Evolutionary conservation across 2,329 filamentous ascomycete genomes (phyloP).

Genomic region (Aspergillus viridinutans): DNA sequence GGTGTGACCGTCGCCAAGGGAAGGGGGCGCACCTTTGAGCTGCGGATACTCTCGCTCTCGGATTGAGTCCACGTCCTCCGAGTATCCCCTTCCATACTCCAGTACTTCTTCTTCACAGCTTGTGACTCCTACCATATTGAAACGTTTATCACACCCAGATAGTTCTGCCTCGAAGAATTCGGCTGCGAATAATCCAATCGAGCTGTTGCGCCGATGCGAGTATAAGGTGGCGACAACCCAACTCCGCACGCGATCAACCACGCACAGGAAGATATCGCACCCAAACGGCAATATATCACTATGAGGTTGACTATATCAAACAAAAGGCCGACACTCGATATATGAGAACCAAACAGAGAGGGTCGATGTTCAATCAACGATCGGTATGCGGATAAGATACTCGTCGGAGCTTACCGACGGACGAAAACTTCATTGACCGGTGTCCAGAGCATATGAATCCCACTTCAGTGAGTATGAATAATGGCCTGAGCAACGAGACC

Average conservation of each 20-base stretch:
- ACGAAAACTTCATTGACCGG: background rate
- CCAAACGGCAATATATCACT: background rate
- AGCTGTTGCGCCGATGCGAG: background rate
- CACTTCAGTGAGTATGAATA: background rate
- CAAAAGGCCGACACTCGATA: background rate
- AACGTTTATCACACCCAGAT: background rate
- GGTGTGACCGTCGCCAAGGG: background rate
- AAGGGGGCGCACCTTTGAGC: conserved; percentile 30
- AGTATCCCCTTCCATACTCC: conserved; percentile 32
- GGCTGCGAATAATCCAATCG: background rate
- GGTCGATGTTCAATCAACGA: background rate
- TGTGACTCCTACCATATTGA: conserved; percentile 1
- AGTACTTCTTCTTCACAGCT: conserved; percentile 1
- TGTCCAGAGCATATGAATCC: background rate
- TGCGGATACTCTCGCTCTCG: conserved; percentile 46
- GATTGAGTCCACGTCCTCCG: conserved; percentile 46
- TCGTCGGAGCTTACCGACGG: conserved; percentile 23
- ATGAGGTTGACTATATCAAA: background rate
- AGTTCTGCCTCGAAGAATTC: background rate
- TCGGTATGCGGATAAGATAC: background rate
- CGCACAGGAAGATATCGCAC: background rate
- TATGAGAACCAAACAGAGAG: background rate
- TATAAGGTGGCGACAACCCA: conserved; percentile 1
- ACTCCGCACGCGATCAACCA: background rate
- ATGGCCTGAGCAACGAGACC: background rate